Evolutionary conservation across 73 alveolate species (phyloP).

Genomic region (Symbiodinium pilosum): DNA sequence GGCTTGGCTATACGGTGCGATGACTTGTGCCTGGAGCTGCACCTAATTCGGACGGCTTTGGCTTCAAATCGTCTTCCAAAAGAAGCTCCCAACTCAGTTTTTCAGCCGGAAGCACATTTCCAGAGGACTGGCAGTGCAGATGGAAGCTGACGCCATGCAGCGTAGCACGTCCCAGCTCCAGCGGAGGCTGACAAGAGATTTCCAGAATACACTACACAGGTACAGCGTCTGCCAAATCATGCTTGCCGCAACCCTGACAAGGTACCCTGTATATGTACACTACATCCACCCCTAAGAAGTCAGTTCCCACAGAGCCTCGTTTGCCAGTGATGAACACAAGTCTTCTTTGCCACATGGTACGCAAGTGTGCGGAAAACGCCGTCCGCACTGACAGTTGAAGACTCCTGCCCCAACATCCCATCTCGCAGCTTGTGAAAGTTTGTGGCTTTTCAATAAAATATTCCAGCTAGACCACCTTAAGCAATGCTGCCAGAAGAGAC

Average conservation of each 20-base stretch:
- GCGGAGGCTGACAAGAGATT: background rate
- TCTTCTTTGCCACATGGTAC: background rate
- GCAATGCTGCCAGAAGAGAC: too few species aligned
- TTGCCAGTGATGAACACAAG: constrained; percentile 2
- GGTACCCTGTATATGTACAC: too few species aligned
- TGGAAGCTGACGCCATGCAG: constrained; percentile 3
- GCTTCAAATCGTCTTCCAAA: too few species aligned
- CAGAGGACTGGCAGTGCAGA: constrained; percentile 7
- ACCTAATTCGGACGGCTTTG: background rate
- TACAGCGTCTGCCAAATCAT: too few species aligned
- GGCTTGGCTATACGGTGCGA: background rate
- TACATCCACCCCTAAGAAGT: too few species aligned
- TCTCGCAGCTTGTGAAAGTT: too few species aligned
- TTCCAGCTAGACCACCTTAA: too few species aligned
- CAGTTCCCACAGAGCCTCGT: background rate
- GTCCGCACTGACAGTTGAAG: constrained; percentile 27
- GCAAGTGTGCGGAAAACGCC: constrained; percentile 21
- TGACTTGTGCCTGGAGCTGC: background rate
- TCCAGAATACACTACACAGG: background rate
- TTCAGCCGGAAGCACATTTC: background rate
- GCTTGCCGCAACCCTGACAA: too few species aligned
- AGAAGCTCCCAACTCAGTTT: background rate
- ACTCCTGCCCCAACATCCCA: background rate
- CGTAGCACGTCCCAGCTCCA: background rate
- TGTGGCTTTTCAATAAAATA: too few species aligned